A percentile compares a stretch with the other conserved stretches of the same genome.
phyloP scores from a whole-genome alignment of 2,329 filamentous ascomycete species.

The Nemania sp. region DNA sequence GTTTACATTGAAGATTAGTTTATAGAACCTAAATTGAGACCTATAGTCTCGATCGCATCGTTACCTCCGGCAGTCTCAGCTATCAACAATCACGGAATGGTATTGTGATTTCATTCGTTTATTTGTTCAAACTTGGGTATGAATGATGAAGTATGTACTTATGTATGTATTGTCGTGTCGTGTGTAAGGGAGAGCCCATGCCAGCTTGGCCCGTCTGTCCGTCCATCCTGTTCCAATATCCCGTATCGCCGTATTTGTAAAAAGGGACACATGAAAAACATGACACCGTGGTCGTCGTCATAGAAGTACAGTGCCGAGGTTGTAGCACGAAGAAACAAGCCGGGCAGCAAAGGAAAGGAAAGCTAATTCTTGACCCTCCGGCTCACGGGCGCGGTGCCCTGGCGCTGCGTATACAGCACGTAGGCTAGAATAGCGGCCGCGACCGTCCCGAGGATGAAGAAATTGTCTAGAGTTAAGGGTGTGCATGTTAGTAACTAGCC shows the following conservation, averaged over 20 bases:
- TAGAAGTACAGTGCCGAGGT: neutral
- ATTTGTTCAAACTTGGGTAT: too few relatives aligned
- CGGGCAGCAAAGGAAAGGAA: neutral
- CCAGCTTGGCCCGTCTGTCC: neutral
- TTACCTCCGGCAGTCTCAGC: too few relatives aligned
- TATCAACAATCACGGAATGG: too few relatives aligned
- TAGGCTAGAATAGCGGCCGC: conserved; percentile 39
- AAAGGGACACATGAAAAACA: neutral
- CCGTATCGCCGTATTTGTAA: neutral
- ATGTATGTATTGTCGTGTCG: too few relatives aligned
- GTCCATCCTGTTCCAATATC: neutral
- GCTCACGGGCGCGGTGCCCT: conserved; percentile 34
- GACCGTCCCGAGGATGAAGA: conserved; percentile 41
- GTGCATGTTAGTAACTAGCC: neutral
- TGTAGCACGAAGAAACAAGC: neutral
- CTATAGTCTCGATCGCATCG: neutral
- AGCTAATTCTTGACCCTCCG: conserved; percentile 35
- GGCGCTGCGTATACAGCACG: conserved; percentile 37
- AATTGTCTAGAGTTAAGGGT: conserved; percentile 32
- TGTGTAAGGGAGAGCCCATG: too few relatives aligned
- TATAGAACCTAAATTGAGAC: neutral
- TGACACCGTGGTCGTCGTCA: neutral
- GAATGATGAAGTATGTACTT: too few relatives aligned
- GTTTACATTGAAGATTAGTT: neutral
- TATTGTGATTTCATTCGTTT: too few relatives aligned